Evolutionary conservation across 495 filamentous ascomycete genomes (phyloP).

Genomic region (Sabuloglossum arenarium): DNA sequence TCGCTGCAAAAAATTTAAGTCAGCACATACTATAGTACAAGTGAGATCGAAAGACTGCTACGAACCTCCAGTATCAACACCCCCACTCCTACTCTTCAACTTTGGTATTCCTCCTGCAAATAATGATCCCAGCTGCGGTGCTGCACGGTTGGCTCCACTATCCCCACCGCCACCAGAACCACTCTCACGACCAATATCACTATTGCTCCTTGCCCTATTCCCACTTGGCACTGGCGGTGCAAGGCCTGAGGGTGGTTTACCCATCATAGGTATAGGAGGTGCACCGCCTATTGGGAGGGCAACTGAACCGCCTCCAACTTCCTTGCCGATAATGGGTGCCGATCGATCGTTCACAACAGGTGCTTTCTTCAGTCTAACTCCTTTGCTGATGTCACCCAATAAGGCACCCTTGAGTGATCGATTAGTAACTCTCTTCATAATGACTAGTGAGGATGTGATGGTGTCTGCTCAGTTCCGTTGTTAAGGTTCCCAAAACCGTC

Average conservation of each 20-base stretch:
- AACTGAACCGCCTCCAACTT: conserved; percentile 29
- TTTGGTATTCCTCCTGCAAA: conserved; percentile 95
- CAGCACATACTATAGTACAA: not conserved
- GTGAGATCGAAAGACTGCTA: not conserved
- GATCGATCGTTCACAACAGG: conserved; percentile 81
- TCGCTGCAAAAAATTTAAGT: conserved; percentile 28
- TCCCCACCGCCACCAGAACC: conserved; percentile 33
- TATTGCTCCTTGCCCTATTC: conserved; percentile 60
- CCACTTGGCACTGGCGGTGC: conserved; percentile 50
- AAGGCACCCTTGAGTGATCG: conserved; percentile 50
- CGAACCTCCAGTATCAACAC: conserved; percentile 67
- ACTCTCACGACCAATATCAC: conserved; percentile 55
- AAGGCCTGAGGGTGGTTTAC: conserved; percentile 40
- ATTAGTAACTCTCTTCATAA: not conserved
- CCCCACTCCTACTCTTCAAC: conserved; percentile 64
- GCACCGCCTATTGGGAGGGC: conserved; percentile 47
- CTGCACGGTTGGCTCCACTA: conserved; percentile 25
- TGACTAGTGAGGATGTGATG: not conserved
- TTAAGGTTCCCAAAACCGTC: not conserved
- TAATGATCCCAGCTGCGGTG: conserved; percentile 70
- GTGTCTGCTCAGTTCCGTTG: not conserved
- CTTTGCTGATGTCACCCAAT: conserved; percentile 77
- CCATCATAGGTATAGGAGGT: conserved; percentile 57
- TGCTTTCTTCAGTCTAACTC: conserved; percentile 59
- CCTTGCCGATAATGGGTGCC: conserved; percentile 44